A percentile compares a stretch with the other conserved stretches of the same genome.
Evolutionary conservation across 495 filamentous ascomycete genomes (phyloP).

Genomic region (Daldinia caldariorum): DNA sequence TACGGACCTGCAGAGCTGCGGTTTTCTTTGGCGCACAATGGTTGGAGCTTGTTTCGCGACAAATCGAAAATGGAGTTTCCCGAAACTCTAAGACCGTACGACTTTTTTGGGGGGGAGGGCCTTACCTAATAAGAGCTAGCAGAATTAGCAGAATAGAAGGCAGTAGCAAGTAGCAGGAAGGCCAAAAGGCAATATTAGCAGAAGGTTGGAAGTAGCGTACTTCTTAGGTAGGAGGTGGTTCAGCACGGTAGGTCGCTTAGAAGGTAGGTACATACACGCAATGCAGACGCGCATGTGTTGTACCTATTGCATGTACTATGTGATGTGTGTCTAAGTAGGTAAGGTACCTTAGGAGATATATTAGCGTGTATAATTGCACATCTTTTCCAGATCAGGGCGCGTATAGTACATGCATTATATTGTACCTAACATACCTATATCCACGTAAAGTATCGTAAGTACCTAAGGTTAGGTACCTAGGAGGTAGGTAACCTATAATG

Average conservation of each 20-base stretch:
- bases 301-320: slow-evolving; percentile 7
- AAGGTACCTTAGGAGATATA: slow-evolving; percentile 8
- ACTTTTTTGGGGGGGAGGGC: slow-evolving; percentile 12
- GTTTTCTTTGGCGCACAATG: slow-evolving; percentile 36
- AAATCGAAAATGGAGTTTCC: slow-evolving; percentile 44
- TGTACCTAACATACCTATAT: no score
- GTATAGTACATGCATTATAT: not conserved
- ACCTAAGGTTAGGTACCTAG: no score
- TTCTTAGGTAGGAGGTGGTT: not conserved
- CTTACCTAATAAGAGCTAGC: slow-evolving; percentile 25
- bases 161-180: no score
- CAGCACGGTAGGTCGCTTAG: not conserved
- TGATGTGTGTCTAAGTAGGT: no score
- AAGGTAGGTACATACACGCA: slow-evolving; percentile 2
- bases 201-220: not conserved
- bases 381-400: not conserved
- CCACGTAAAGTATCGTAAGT: no score
- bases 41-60: slow-evolving; percentile 41
- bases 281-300: slow-evolving; percentile 1
- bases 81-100: slow-evolving; percentile 40
- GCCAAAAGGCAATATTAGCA: not conserved
- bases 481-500: no score
- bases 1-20: not conserved
- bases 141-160: no score
- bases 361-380: slow-evolving; percentile 3